These are phyloP conservation scores for Glomus cerebriforme DNA, from an alignment of 192 early-diverging fungal species.

Conservation along the genomic window DNA sequence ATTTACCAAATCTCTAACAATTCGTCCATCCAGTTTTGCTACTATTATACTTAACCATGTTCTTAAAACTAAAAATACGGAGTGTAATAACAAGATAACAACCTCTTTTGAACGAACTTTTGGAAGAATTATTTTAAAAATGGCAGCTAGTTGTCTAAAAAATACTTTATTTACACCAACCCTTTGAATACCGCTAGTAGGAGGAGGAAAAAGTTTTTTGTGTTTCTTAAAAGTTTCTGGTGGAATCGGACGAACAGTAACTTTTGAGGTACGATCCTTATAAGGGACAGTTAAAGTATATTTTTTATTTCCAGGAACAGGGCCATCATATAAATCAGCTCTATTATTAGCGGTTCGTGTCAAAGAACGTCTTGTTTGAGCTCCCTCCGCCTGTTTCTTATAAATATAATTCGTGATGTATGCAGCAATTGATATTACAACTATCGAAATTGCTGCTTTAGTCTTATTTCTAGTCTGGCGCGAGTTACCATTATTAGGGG, in stretches of 20 bases:
- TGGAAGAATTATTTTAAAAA: slow-evolving; percentile 84
- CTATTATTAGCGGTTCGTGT: neutral
- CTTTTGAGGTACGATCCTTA: slow-evolving; percentile 22
- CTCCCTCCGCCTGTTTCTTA: slow-evolving; percentile 7
- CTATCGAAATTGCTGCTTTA: slow-evolving; percentile 21
- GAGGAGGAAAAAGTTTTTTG: slow-evolving; percentile 45
- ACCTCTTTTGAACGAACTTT: slow-evolving; percentile 77
- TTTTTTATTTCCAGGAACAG: slow-evolving; percentile 16
- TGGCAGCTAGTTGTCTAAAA: slow-evolving; percentile 64
- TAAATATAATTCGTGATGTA: slow-evolving; percentile 12
- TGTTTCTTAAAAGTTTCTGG: slow-evolving; percentile 45
- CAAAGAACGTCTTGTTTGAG: neutral
- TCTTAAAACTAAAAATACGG: slow-evolving; percentile 82
- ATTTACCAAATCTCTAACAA: slow-evolving; percentile 91
- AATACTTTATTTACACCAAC: slow-evolving; percentile 66
- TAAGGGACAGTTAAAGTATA: slow-evolving; percentile 26
- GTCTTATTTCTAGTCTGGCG: neutral
- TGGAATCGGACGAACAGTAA: slow-evolving; percentile 33
- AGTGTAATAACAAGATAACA: slow-evolving; percentile 77
- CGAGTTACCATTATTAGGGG: neutral
- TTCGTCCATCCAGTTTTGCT: slow-evolving; percentile 88
- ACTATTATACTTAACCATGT: slow-evolving; percentile 93
- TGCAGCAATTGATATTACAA: slow-evolving; percentile 25
- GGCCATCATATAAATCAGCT: slow-evolving; percentile 7
- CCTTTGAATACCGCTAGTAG: slow-evolving; percentile 39